These are phyloP conservation scores for Solanum hybrid DNA, from an alignment of 305 asterid species.

Conservation along the genomic window DNA sequence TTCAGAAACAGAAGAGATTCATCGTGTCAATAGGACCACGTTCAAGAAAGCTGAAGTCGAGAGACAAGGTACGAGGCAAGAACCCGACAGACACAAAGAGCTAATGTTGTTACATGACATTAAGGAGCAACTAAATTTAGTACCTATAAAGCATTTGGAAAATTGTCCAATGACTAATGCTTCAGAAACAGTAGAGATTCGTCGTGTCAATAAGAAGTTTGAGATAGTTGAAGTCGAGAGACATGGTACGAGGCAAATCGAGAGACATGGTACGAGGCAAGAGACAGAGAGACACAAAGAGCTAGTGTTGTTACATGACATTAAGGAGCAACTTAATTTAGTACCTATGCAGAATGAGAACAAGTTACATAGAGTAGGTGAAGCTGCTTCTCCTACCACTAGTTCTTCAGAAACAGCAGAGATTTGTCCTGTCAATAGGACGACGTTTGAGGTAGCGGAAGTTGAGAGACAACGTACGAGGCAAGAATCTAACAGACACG, in stretches of 20 bases:
- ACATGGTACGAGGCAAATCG: not conserved
- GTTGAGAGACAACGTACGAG: conserved; percentile 14
- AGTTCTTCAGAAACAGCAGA: conserved; percentile 10
- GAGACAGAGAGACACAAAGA: not conserved
- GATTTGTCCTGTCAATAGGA: conserved; percentile 10
- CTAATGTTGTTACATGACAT: conserved; percentile 51
- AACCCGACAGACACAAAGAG: conserved; percentile 32
- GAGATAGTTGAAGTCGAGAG: conserved; percentile 30
- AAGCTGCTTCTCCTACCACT: conserved; percentile 11
- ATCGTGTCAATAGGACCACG: conserved; percentile 4
- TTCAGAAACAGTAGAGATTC: conserved; percentile 12
- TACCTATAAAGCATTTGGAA: not conserved
- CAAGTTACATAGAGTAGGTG: conserved; percentile 20
- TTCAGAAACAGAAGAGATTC: conserved; percentile 7
- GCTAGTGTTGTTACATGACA: conserved; percentile 44
- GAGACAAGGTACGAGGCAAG: conserved; percentile 5
- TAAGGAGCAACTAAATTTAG: conserved; percentile 29
- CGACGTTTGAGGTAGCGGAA: conserved; percentile 26
- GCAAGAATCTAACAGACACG: conserved; percentile 20
- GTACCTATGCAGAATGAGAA: conserved; percentile 14
- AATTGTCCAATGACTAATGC: conserved; percentile 1
- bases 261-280: not conserved
- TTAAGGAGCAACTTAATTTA: conserved; percentile 34
- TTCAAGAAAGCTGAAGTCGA: conserved; percentile 28
- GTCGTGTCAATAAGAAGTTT: conserved; percentile 15